A percentile compares a stretch with the other conserved stretches of the same genome.
Conservation (phyloP, 345 rosid species). For the Angophora floribunda region DNA sequence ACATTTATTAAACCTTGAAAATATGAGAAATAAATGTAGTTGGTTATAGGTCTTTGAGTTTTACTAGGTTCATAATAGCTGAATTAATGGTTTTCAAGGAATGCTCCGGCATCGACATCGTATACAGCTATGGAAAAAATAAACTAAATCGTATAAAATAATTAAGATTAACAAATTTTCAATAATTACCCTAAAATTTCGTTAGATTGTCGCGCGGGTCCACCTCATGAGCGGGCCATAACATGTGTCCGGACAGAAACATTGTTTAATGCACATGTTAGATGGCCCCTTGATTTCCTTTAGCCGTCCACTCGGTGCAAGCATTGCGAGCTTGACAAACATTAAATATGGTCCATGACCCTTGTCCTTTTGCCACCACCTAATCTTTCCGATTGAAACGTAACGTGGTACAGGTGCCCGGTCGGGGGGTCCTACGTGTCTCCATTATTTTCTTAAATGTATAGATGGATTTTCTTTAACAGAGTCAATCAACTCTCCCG, state of each 20-base stretch:
- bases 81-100: not conserved
- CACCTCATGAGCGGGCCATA: not conserved
- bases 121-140: not conserved
- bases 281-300: not conserved
- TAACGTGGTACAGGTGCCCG: not conserved
- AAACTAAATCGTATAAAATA: not conserved
- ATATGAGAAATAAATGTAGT: not conserved
- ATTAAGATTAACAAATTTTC: not conserved
- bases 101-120: not conserved
- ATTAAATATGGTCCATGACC: not conserved
- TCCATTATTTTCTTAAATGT: not conserved
- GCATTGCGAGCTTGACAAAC: not conserved
- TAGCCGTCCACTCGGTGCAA: not conserved
- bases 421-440: not conserved
- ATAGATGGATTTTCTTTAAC: not conserved
- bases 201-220: not conserved
- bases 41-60: too few species aligned
- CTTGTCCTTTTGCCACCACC: not conserved
- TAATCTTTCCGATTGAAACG: not conserved
- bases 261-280: not conserved
- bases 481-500: not conserved
- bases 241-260: not conserved
- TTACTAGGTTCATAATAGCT: not conserved
- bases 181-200: not conserved
- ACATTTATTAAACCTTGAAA: not conserved